phyloP scores from a whole-genome alignment of 345 rosid species.

The Eucalyptus microcorys region DNA sequence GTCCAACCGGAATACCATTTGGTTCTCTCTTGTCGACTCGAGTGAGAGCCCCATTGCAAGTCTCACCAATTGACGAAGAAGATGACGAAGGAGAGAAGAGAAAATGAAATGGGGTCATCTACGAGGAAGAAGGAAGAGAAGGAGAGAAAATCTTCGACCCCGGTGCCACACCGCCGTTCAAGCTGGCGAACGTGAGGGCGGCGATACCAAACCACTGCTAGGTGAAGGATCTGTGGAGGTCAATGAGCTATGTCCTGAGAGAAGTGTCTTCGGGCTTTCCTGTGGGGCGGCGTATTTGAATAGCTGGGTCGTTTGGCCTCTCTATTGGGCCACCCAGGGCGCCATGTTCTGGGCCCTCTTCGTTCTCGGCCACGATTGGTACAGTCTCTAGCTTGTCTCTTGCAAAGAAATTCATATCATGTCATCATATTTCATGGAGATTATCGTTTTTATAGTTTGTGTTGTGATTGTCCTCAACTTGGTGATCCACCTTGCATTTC shows the following conservation, averaged over 20 bases:
- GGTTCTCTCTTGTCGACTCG: background rate
- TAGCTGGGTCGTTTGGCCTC: conserved; percentile 77
- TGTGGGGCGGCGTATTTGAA: conserved; percentile 55
- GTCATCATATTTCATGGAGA: background rate
- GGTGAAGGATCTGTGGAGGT: conserved; percentile 76
- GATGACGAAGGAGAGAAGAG: conserved; percentile 1
- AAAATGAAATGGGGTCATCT: background rate
- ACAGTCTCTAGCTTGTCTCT: conserved; percentile 21
- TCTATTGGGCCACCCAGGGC: conserved; percentile 84
- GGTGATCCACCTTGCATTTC: background rate
- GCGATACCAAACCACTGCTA: conserved; percentile 86
- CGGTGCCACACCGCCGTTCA: conserved; percentile 53
- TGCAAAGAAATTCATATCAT: background rate
- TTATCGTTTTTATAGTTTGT: background rate
- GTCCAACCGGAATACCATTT: background rate
- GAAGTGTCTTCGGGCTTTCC: conserved; percentile 71
- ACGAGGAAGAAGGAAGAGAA: background rate
- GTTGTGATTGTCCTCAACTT: background rate
- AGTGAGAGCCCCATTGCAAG: conserved; percentile 32
- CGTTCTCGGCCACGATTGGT: conserved; percentile 97
- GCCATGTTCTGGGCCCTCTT: conserved; percentile 98
- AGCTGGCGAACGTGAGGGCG: conserved; percentile 50
- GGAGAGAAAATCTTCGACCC: conserved; percentile 13
- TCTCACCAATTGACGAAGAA: background rate
- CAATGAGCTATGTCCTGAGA: conserved; percentile 75